Evolutionary conservation across 2,329 filamentous ascomycete species (phyloP).

Genomic region (Lecanosticta acicola): DNA sequence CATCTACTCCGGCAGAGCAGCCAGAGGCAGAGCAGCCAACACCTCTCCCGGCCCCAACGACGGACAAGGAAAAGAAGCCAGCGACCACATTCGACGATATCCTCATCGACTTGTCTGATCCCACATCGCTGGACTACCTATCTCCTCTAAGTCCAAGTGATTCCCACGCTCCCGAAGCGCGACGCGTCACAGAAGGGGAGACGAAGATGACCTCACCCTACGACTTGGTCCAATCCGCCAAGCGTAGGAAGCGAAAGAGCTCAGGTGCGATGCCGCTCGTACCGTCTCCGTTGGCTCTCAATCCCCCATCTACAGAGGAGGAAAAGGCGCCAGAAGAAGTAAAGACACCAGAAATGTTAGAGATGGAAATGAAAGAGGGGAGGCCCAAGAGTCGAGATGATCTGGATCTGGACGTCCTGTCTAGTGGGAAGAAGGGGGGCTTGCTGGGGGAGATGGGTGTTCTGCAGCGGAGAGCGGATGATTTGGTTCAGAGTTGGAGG

Average conservation of each 20-base stretch:
- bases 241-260: slow-evolving; percentile 26
- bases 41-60: background rate
- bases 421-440: slow-evolving; percentile 8
- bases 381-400: slow-evolving; percentile 17
- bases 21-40: background rate
- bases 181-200: slow-evolving; percentile 11
- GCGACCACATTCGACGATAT: slow-evolving; percentile 28
- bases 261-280: slow-evolving; percentile 14
- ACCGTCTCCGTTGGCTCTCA: slow-evolving; percentile 23
- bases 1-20: background rate
- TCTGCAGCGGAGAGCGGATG: background rate
- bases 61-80: slow-evolving; percentile 6
- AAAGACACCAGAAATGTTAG: background rate
- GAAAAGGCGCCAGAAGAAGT: background rate
- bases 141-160: slow-evolving; percentile 13
- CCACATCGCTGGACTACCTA: slow-evolving; percentile 13
- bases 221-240: slow-evolving; percentile 25
- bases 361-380: slow-evolving; percentile 1
- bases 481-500: background rate
- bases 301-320: slow-evolving; percentile 17
- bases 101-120: slow-evolving; percentile 15
- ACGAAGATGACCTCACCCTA: slow-evolving; percentile 25
- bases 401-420: slow-evolving; percentile 22
- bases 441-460: background rate
- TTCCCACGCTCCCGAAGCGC: slow-evolving; percentile 4